Evolutionary conservation across 2,329 filamentous ascomycete genomes (phyloP), one percentile per base, ranked within the genome.

Genomic region (Aureobasidium sp.): DNA sequence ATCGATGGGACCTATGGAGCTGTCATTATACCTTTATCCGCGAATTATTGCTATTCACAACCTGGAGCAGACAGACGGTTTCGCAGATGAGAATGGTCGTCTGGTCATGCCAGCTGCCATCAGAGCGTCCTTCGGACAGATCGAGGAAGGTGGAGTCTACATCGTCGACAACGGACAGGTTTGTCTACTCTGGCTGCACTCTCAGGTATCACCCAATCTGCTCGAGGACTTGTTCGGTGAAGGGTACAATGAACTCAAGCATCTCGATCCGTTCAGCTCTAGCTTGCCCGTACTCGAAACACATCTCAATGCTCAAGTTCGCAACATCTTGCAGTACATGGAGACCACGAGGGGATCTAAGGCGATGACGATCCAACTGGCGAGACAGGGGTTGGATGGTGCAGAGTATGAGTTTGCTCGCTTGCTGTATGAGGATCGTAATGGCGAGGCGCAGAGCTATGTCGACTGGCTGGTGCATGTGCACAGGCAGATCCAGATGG

Each of bases 381-480:
- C 94, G 8, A 79, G 94, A 62, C 94, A 97, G 75, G 92, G 92
- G 0, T 81, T 97, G 4, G 94, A 99, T 70, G 94, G 94, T 0
- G 90, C 92, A 3, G 94, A 99, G 74, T 97, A 91, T 70, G 94
- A 99, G 75, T 99, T 97, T 78, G 94, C 94, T 8, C 81, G 92
- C 59, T 80, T 95, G 76, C 76, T 99, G 67, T 86, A 96, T 34
- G 94, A 99, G 76, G 94, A 99, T 72, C 84, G 94, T 66, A 97
- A 97, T 74, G 96, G 96, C 67, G 94, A 99, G 77, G 94, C 94
- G 39, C 92, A 96, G 77, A 96, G 90, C 72, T 99, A 97, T 75
- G 94, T 97, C 37, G 94, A 99, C 77, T 99, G 94, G 94, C 80
- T 99, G 70, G 94, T 99, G 62, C 90, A 96, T 75, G 82, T 97